phyloP scores from a whole-genome alignment of 495 filamentous ascomycete species.

The Niebla homalea region DNA sequence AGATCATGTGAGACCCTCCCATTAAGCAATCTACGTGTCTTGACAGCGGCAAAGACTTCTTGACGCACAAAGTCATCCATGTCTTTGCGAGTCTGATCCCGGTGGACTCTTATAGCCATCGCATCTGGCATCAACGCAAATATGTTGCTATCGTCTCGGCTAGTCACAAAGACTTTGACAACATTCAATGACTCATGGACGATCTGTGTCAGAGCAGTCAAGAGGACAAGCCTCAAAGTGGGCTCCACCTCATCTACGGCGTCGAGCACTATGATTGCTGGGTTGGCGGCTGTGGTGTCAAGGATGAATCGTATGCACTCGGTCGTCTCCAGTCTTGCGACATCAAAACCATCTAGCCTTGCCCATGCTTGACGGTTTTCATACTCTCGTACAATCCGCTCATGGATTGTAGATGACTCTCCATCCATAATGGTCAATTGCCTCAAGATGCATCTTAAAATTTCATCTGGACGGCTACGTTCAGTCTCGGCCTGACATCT shows the following conservation, averaged over 20 bases:
- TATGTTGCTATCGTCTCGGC: constrained; percentile 28
- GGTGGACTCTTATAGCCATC: constrained; percentile 22
- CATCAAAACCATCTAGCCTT: constrained; percentile 3
- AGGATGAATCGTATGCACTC: constrained; percentile 19
- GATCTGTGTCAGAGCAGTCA: constrained; percentile 21
- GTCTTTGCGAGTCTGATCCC: constrained; percentile 19
- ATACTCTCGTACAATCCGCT: neutral
- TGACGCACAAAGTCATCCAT: constrained; percentile 20
- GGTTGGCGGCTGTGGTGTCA: constrained; percentile 10
- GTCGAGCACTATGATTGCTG: constrained; percentile 30
- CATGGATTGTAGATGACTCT: neutral
- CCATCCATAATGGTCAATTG: constrained; percentile 22
- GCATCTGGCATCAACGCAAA: constrained; percentile 10
- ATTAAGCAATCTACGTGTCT: constrained; percentile 8
- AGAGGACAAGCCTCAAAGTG: constrained; percentile 18
- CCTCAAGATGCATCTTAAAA: constrained; percentile 25
- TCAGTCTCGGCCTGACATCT: constrained; percentile 13
- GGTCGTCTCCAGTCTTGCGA: constrained; percentile 7
- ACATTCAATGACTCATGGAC: constrained; percentile 18
- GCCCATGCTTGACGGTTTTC: neutral
- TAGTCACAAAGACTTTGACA: constrained; percentile 34
- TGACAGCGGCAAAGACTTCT: constrained; percentile 16
- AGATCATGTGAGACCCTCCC: constrained; percentile 2
- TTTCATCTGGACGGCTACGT: constrained; percentile 20
- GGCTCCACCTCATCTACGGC: constrained; percentile 33